phyloP scores from a whole-genome alignment of 2,329 filamentous ascomycete genomes.

The Venturia carpophila region DNA sequence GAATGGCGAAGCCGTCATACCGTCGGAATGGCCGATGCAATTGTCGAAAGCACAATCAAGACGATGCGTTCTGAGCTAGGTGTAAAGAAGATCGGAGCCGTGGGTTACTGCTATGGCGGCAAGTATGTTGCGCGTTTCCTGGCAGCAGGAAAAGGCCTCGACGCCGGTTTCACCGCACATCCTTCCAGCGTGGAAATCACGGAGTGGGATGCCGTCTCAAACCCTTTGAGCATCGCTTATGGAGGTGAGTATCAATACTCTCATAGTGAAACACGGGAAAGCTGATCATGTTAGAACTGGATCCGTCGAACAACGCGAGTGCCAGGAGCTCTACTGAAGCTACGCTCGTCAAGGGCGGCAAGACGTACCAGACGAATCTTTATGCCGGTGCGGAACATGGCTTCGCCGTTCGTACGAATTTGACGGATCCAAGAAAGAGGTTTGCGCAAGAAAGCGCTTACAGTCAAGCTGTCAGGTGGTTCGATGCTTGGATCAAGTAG shows the following conservation, averaged over 20 bases:
- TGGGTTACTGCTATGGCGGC: constrained; percentile 70
- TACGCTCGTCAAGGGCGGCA: constrained; percentile 25
- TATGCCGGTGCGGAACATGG: constrained; percentile 30
- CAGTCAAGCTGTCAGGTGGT: constrained; percentile 30
- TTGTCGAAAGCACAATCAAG: constrained; percentile 48
- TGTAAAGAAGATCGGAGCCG: constrained; percentile 52
- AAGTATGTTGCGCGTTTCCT: constrained; percentile 65
- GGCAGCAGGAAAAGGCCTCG: constrained; percentile 42
- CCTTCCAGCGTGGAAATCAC: constrained; percentile 59
- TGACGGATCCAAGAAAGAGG: constrained; percentile 25
- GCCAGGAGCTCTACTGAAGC: constrained; percentile 23
- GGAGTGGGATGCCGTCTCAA: constrained; percentile 58
- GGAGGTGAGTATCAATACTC: constrained; percentile 32
- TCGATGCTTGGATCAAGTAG: constrained; percentile 26
- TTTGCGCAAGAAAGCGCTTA: constrained; percentile 31
- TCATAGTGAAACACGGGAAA: constrained; percentile 19
- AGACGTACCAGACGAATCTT: constrained; percentile 28
- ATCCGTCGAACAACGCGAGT: constrained; percentile 21
- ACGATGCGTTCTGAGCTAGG: constrained; percentile 30
- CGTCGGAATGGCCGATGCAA: constrained; percentile 38
- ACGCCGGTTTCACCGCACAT: constrained; percentile 64
- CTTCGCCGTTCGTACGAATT: constrained; percentile 29
- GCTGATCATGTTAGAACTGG: constrained; percentile 21
- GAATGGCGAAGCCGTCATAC: constrained; percentile 40
- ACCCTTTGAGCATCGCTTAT: constrained; percentile 59